Evolutionary conservation across 768 basidiomycete species (phyloP).

Genomic region (Infundibulicybe gibba): DNA sequence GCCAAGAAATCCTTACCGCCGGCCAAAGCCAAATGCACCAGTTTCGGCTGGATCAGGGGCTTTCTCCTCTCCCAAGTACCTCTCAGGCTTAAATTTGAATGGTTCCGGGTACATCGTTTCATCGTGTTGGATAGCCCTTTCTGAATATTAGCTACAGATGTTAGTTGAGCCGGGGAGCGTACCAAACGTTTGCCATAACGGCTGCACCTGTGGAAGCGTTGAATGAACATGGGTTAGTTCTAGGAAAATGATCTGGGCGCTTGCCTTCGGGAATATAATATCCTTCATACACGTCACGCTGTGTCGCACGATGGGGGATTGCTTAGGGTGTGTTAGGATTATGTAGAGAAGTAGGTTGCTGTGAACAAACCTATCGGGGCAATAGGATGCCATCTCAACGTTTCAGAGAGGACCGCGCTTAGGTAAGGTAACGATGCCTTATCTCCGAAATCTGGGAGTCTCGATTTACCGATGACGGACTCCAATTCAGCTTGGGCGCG

Average conservation of each 20-base stretch:
- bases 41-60: background rate
- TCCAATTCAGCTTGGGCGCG: constrained; percentile 30
- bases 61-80: background rate
- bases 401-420: constrained; percentile 22
- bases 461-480: constrained; percentile 17
- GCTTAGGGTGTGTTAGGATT: constrained; percentile 3
- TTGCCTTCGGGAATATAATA: background rate
- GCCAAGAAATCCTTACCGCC: background rate
- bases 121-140: constrained; percentile 29
- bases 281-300: constrained; percentile 11
- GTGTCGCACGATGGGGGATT: constrained; percentile 9
- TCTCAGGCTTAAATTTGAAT: constrained; percentile 1
- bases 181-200: constrained; percentile 11
- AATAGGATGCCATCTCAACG: constrained; percentile 18
- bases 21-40: background rate
- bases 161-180: background rate
- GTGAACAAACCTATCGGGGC: constrained; percentile 18
- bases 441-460: constrained; percentile 26
- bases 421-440: constrained; percentile 22
- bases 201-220: constrained; percentile 4
- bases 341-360: background rate
- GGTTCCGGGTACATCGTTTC: constrained; percentile 27
- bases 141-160: background rate
- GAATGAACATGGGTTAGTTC: background rate
- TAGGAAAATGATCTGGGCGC: background rate